Evolutionary conservation across 805 yeast species (phyloP).

Genomic region (Zygotorulaspora sp.): DNA sequence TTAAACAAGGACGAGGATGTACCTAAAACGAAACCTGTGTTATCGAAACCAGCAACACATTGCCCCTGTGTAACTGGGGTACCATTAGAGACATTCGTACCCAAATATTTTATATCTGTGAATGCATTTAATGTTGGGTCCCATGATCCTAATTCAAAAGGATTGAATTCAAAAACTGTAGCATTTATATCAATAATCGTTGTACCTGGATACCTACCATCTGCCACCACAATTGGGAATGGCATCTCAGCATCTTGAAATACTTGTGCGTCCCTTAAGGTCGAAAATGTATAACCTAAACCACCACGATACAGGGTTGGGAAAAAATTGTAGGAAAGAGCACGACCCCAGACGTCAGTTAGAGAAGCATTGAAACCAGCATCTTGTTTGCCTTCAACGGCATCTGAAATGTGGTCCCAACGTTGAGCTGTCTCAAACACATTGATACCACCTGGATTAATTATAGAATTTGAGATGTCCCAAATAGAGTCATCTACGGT

Average conservation of each 20-base stretch:
- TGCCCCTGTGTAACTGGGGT: conserved; percentile 41
- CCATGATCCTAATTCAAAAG: conserved; percentile 83
- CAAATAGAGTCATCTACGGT: conserved; percentile 46
- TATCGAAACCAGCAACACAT: conserved; percentile 74
- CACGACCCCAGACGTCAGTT: conserved; percentile 80
- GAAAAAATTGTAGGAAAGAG: conserved; percentile 70
- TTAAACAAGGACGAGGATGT: conserved; percentile 82
- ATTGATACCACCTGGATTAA: conserved; percentile 62
- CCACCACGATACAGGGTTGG: conserved; percentile 56
- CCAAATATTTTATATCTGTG: conserved; percentile 63
- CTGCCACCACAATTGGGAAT: conserved; percentile 63
- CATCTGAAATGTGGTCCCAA: conserved; percentile 52
- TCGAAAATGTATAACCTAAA: conserved; percentile 56
- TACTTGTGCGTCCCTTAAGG: conserved; percentile 56
- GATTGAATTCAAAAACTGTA: conserved; percentile 60
- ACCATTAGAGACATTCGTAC: conserved; percentile 63
- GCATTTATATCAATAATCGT: conserved; percentile 58
- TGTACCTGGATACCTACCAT: conserved; percentile 63
- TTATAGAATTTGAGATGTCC: conserved; percentile 62
- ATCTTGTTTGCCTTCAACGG: conserved; percentile 46
- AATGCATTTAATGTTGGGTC: conserved; percentile 70
- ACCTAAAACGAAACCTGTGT: conserved; percentile 76
- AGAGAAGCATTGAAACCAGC: conserved; percentile 67
- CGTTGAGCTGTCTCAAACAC: conserved; percentile 48
- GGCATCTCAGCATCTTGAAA: conserved; percentile 65